A percentile compares a stretch with the other conserved stretches of the same genome.
These are phyloP conservation scores for Syncephalastrum contaminatum DNA, from an alignment of 371 early-diverging fungal species.

Conservation along the genomic window DNA sequence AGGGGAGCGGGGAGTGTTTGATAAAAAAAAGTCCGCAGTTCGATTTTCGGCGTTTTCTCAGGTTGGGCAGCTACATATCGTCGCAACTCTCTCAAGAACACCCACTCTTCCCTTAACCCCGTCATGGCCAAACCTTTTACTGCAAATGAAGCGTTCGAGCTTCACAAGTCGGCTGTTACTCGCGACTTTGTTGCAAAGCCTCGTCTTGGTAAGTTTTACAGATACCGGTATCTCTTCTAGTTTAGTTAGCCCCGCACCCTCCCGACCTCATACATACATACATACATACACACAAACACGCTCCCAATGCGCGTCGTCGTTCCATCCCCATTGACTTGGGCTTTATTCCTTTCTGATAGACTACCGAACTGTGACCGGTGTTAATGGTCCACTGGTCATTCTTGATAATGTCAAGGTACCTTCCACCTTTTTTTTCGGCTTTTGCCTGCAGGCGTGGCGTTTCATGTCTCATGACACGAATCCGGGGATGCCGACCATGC, in stretches of 20 bases:
- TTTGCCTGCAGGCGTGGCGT: constrained; percentile 1
- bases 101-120: constrained; percentile 3
- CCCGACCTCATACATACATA: constrained; percentile 3
- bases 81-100: constrained; percentile 8
- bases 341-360: constrained; percentile 55
- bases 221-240: neutral
- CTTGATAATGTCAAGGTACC: constrained; percentile 97
- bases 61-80: neutral
- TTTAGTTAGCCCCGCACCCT: neutral
- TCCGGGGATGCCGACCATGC: constrained; percentile 3
- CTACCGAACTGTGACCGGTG: constrained; percentile 98
- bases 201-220: constrained; percentile 72
- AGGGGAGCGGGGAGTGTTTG: neutral
- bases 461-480: constrained; percentile 16
- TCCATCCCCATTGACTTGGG: neutral
- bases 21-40: too few species aligned
- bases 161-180: constrained; percentile 82
- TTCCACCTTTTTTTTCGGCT: constrained; percentile 6
- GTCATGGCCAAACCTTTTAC: constrained; percentile 41
- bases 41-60: constrained; percentile 2
- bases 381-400: constrained; percentile 99
- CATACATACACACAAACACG: neutral
- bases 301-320: neutral
- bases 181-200: constrained; percentile 88
- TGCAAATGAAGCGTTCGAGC: constrained; percentile 62